A percentile compares a stretch with the other conserved stretches of the same genome.
These are phyloP conservation scores for Parmelia sp. DNA, from an alignment of 495 filamentous ascomycete genomes.

Conservation along the genomic window DNA sequence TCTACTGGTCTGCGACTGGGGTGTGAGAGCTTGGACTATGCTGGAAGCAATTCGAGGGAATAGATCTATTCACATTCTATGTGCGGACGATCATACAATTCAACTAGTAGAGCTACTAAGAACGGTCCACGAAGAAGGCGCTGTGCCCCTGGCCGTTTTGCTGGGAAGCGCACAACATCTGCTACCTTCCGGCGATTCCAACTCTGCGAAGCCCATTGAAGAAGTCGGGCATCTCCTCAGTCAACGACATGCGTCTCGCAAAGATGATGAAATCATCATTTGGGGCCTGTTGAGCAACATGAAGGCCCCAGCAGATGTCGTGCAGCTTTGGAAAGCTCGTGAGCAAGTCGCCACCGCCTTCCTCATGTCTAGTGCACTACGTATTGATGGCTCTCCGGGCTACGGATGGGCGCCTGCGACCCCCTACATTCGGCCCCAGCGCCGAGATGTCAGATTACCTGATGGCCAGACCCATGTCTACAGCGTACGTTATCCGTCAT, in stretches of 20 bases:
- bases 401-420: slow-evolving; percentile 20
- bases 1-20: slow-evolving; percentile 30
- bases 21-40: slow-evolving; percentile 28
- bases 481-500: slow-evolving; percentile 21
- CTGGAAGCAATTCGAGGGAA: slow-evolving; percentile 27
- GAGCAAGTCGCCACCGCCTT: slow-evolving; percentile 18
- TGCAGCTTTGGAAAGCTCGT: slow-evolving; percentile 16
- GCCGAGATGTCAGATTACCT: background rate
- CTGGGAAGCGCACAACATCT: slow-evolving; percentile 17
- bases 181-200: slow-evolving; percentile 9
- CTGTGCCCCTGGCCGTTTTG: slow-evolving; percentile 7
- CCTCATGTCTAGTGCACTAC: slow-evolving; percentile 25
- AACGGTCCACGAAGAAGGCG: slow-evolving; percentile 7
- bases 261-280: slow-evolving; percentile 24
- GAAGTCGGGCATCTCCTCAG: slow-evolving; percentile 24
- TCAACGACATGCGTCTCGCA: slow-evolving; percentile 25
- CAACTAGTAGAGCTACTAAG: slow-evolving; percentile 17
- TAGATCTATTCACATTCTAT: slow-evolving; percentile 24
- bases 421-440: slow-evolving; percentile 20
- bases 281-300: slow-evolving; percentile 24
- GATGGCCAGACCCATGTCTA: slow-evolving; percentile 5
- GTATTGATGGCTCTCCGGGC: slow-evolving; percentile 10
- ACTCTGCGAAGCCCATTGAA: slow-evolving; percentile 17
- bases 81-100: slow-evolving; percentile 21
- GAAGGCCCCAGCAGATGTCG: background rate